Base-by-base conservation (phyloP, 306 rosid species). In the Prunus dulcis region DNA sequence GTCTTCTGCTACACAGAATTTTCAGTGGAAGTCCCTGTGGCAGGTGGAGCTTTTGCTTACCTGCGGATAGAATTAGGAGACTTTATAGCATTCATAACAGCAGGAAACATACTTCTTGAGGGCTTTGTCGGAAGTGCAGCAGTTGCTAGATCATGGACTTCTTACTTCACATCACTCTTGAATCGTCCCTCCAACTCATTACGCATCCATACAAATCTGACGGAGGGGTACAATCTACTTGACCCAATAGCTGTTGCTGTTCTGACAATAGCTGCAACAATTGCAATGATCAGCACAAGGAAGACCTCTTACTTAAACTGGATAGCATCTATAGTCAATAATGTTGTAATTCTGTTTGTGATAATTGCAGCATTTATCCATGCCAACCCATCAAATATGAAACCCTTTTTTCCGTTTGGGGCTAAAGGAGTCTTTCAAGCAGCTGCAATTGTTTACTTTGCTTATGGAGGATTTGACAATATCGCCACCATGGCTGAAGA, bases 1-100 rank as follows among this genome's bases (percentile, higher is more conserved):
- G 98, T 93, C 65, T 87, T 90, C 68, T 90, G 98, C 80, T 89
- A 90, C 79, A 90, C 96, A 1, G 96, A 93, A 45, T 90, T 93
- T 17, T 91, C 96, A 0, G 87, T 90, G 0, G 98, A 93, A 81
- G 71, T 93, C 4, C 98, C 98, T 0, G 90, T 81, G 30, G 98
- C 96, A 2, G 98, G 83, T 43, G 96, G 96, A 3, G 91, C 97
- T 23, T 93, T 93, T 76, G 94, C 97, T 45, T 93, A 93, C 51
- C 72, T 93, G 23, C 85, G 93, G 78, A 81, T 93, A 69, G 96
- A 90, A 41, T 72, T 93, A 41, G 97, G 96, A 2, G 97, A 90
- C 75, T 93, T 93, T 67, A 89, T 76, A 61, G 97, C 96, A 22
- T 93, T 90, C 76, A 79, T 93, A 72, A 78, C 96, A 25, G 97